phyloP scores from a whole-genome alignment of 768 basidiomycete species.

The Leccinum longicurvipes region DNA sequence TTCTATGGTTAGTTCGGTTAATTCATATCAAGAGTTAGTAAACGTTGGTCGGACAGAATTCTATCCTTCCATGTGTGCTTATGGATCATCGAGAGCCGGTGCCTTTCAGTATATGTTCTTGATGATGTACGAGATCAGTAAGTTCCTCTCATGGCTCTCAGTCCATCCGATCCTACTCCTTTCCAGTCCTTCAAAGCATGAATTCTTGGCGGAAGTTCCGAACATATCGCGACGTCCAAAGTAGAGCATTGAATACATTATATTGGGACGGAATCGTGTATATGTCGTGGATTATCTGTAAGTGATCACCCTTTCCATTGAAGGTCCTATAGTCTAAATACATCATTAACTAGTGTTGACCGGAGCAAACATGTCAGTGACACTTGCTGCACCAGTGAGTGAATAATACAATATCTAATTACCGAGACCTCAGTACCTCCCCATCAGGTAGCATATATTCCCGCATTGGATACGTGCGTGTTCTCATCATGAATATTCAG shows the following conservation, averaged over 20 bases:
- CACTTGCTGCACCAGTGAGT: constrained; percentile 20
- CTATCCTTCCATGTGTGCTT: constrained; percentile 18
- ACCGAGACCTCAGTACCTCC: neutral
- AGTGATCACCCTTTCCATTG: neutral
- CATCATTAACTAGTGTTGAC: constrained; percentile 10
- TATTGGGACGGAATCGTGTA: constrained; percentile 30
- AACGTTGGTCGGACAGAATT: constrained; percentile 9
- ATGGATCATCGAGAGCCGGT: constrained; percentile 13
- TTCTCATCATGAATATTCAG: no score
- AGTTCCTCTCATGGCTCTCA: neutral
- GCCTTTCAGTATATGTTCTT: constrained; percentile 14
- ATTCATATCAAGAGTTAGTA: neutral
- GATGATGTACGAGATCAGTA: constrained; percentile 22
- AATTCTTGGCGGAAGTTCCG: constrained; percentile 22
- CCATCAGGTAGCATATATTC: constrained; percentile 15
- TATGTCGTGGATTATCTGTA: constrained; percentile 24
- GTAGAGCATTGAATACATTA: constrained; percentile 18
- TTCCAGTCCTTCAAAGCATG: constrained; percentile 24
- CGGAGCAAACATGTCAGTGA: constrained; percentile 12
- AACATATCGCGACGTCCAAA: constrained; percentile 18
- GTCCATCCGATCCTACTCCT: neutral
- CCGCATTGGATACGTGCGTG: constrained; percentile 24
- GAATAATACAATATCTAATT: no score
- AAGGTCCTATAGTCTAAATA: neutral
- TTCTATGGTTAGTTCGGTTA: constrained; percentile 18